Evolutionary conservation across 2,329 filamentous ascomycete species (phyloP).

Genomic region (Penicillium frequentans): DNA sequence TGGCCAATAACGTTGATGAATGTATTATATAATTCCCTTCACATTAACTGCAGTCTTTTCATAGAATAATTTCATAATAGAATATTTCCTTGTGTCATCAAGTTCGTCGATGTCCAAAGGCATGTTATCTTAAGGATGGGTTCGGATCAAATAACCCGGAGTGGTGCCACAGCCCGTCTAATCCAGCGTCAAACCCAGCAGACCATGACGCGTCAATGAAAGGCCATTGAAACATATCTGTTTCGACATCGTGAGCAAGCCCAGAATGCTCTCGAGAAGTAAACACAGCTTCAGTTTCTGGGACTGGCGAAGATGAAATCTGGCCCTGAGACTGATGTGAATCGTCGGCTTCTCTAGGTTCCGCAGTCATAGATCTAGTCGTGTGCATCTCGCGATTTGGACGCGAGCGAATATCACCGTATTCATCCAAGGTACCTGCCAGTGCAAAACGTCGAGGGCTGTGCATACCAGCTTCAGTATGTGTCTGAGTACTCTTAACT

Average conservation of each 20-base stretch:
- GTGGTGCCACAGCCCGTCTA: constrained; percentile 32
- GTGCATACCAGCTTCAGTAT: constrained; percentile 22
- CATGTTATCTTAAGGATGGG: background rate
- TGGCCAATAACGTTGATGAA: constrained; percentile 1
- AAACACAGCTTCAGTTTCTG: constrained; percentile 3
- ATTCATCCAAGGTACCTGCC: constrained; percentile 37
- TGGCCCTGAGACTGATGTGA: constrained; percentile 3
- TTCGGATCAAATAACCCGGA: background rate
- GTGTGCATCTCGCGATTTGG: constrained; percentile 21
- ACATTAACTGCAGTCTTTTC: background rate
- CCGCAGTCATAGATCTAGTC: constrained; percentile 12
- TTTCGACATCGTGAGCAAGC: constrained; percentile 29
- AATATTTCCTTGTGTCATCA: background rate
- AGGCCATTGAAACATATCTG: constrained; percentile 40
- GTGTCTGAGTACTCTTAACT: constrained; percentile 27
- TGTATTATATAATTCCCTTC: background rate
- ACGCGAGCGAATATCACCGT: constrained; percentile 37
- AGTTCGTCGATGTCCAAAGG: background rate
- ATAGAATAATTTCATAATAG: background rate
- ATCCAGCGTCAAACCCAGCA: constrained; percentile 33
- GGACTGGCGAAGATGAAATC: constrained; percentile 5
- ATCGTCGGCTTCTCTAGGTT: constrained; percentile 7
- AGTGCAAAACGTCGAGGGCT: constrained; percentile 31
- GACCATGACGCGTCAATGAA: constrained; percentile 40
- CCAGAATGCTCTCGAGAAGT: constrained; percentile 5